Percentiles rank a stretch among this genome's conserved stretches.
phyloP scores from a whole-genome alignment of 495 filamentous ascomycete genomes.

The Rhizodiscina lignyota region DNA sequence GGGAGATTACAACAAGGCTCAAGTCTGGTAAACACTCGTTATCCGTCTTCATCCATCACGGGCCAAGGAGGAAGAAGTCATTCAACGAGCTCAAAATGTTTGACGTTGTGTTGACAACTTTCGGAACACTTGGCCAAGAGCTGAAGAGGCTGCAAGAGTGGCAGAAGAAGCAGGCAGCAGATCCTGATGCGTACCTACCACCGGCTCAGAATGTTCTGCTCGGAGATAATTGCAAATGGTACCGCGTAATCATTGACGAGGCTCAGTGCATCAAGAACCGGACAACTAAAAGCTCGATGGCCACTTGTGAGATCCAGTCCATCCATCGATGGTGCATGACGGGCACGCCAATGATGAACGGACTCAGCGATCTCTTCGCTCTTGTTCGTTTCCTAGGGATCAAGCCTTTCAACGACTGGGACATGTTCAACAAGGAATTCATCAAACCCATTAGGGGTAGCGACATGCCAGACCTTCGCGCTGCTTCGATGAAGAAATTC shows the following conservation, averaged over 20 bases:
- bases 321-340: constrained; percentile 71
- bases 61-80: constrained; percentile 31
- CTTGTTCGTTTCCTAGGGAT: constrained; percentile 70
- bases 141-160: constrained; percentile 37
- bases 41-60: constrained; percentile 51
- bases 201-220: constrained; percentile 38
- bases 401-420: constrained; percentile 54
- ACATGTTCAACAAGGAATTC: constrained; percentile 39
- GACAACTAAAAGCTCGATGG: constrained; percentile 46
- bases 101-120: constrained; percentile 86
- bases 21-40: constrained; percentile 39
- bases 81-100: constrained; percentile 47
- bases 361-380: constrained; percentile 64
- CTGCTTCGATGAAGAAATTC: constrained; percentile 44
- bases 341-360: constrained; percentile 93
- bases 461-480: no score
- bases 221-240: constrained; percentile 49
- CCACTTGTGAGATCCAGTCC: constrained; percentile 41
- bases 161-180: constrained; percentile 18
- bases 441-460: no score
- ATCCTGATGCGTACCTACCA: constrained; percentile 17
- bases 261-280: constrained; percentile 91
- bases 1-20: constrained; percentile 64
- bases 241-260: constrained; percentile 74
- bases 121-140: constrained; percentile 60